Evolutionary conservation across 163 green algal genomes (phyloP), one percentile per base, ranked within the genome.

Genomic region (Scenedesmus sp.): DNA sequence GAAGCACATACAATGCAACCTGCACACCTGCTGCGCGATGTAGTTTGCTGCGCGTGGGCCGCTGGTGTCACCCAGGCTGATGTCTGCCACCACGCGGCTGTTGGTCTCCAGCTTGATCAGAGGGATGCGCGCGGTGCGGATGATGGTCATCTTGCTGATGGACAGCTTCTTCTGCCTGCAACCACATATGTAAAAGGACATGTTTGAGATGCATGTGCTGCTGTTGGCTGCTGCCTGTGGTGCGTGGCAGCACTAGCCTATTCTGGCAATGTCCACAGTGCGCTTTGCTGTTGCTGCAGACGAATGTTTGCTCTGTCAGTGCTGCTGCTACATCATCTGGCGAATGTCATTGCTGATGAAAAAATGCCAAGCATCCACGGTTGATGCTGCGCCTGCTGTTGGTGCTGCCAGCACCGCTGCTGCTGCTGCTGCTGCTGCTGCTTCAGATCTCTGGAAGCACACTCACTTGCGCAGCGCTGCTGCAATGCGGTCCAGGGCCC

Each of bases 81-180:
- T 93, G 84, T 96, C 94, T 54, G 94, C 93, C 54, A 95, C 88
- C n/a, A 90, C 87, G 9, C n/a, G 88, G 59, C 59, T 82, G 52
- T 46, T 77, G 23, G 85, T 91, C 76, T 91, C 62, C 26, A 93
- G 76, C 92, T 94, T 94, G 85, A 96, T 93, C 77, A 96, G 95
- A 18, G 95, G 95, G 60, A 96, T 95, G 64, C 95, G 91, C 26
- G 95, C 95, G 13, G 90, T 90, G 12, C 90, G 89, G 64, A 96
- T 96, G 87, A 96, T 92, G 59, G 86, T 85, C 70, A 95, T 88
- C 16, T 86, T 88, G 23, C 60, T 26, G 59, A 94, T 84, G 15
- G 94, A 92, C 46, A 96, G 64, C 82, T 92, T 89, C 16, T 67
- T 64, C 18, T 92, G 82, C 66, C 82, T 85, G 89, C 18, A 34